Evolutionary conservation across 2,329 filamentous ascomycete species (phyloP), one percentile per base, ranked within the genome.

Genomic region (Mycosphaerelloides madeirae): DNA sequence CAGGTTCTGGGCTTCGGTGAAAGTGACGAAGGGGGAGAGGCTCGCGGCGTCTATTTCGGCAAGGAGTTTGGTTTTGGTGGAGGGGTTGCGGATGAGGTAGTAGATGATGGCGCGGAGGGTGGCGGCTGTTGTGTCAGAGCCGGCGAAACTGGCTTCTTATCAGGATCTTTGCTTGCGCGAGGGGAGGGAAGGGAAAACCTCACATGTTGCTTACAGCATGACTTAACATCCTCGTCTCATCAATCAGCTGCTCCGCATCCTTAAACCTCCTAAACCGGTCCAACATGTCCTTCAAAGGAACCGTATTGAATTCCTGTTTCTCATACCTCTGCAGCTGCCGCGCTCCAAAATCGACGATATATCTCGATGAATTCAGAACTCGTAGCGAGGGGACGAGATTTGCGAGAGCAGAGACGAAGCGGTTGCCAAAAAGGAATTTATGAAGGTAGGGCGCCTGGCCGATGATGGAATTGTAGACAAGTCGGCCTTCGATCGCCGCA

Each of bases 201-300:
- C n/a, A 50, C 44, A 29, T 83, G 69, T 59, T 79, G 78, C 68
- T 80, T 4, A 29, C 37, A 5, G 49, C 44, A 41, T 55, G 50
- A 7, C 42, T 52, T 11, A 57, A 49, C 38, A 58, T 43, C 14
- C 42, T 41, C 13, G 48, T 41, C 18, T 54, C 46, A 33, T 47
- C 46, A 46, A 56, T 57, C 8, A 56, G 40, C 37, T 52, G 46
- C 29, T 54, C 51, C 12, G 52, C 53, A 33, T 58, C 54, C 19
- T 51, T 53, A 38, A 46, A 50, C 15, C 52, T 37, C 39, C 53
- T 55, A 46, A 58, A 59, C 7, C 55, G 46, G 31, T 49, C 44
- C 4, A 59, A 43, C 52, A 59, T 52, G 33, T 58, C 36, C 35
- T 50, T 48, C 31, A 58, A 20, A 9, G 49, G 28, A 6, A 34